A percentile compares a stretch with the other conserved stretches of the same genome.
Conservation (phyloP, 2,329 filamentous ascomycete genomes). For the Calonectria montana region DNA sequence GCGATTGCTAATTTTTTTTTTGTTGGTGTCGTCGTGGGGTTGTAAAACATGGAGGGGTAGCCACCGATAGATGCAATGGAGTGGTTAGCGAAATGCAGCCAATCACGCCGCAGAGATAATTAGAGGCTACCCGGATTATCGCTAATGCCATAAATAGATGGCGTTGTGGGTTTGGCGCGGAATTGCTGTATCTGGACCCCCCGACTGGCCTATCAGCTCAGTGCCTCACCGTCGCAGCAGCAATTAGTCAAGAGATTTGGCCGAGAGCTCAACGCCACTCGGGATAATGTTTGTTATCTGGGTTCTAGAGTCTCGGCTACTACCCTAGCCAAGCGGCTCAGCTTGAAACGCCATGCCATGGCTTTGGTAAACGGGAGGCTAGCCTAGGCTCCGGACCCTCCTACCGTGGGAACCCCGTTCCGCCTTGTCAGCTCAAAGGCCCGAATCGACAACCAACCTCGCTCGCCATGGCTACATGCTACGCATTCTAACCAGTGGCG, state of each 20-base stretch:
- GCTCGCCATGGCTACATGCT: not conserved
- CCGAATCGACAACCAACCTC: not conserved
- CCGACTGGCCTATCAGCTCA: not conserved
- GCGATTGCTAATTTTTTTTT: conserved; percentile 12
- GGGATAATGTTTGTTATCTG: not conserved
- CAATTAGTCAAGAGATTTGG: conserved; percentile 1
- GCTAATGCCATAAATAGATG: not conserved
- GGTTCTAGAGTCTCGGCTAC: not conserved
- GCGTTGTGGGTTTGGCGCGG: conserved; percentile 1
- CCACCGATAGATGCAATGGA: conserved; percentile 10
- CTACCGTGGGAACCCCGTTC: not conserved
- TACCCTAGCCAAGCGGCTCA: not conserved
- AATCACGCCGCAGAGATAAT: not conserved
- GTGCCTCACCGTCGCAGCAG: not conserved
- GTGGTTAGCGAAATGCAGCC: not conserved
- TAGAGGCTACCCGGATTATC: not conserved
- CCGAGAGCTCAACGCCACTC: not conserved
- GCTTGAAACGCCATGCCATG: conserved; percentile 8
- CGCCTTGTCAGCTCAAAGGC: not conserved
- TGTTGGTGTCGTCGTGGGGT: conserved; percentile 19
- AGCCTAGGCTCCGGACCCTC: not conserved
- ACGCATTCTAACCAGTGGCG: not conserved
- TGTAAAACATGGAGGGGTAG: conserved; percentile 16
- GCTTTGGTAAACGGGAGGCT: conserved; percentile 15
- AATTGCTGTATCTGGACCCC: conserved; percentile 17